These are phyloP conservation scores for Arthroderma sp. DNA, from an alignment of 2,329 filamentous ascomycete species.

Conservation along the genomic window DNA sequence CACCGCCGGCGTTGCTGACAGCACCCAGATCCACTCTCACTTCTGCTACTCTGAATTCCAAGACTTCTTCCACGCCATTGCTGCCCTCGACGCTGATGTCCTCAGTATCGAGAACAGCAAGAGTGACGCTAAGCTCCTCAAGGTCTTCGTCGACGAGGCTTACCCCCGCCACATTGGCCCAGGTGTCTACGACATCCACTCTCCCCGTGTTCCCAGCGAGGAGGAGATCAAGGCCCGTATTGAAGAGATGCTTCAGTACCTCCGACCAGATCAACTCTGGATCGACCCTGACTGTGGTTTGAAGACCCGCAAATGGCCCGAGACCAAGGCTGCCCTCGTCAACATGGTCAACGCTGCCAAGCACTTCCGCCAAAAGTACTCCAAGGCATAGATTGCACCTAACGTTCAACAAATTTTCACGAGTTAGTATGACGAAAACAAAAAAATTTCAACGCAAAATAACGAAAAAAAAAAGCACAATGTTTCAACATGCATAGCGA, in stretches of 20 bases:
- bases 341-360: conserved; percentile 99
- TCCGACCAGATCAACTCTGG: conserved; percentile 98
- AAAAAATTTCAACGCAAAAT: conserved; percentile 2
- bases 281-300: conserved; percentile 99
- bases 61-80: conserved; percentile 99
- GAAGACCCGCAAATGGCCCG: conserved; percentile 97
- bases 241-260: conserved; percentile 93
- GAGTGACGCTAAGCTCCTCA: conserved; percentile 97
- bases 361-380: conserved; percentile 83
- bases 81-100: conserved; percentile 93
- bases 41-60: conserved; percentile 99
- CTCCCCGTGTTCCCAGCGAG: conserved; percentile 89
- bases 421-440: background rate
- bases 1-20: conserved; percentile 83
- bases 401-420: background rate
- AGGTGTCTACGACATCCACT: conserved; percentile 99
- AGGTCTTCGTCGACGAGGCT: conserved; percentile 93
- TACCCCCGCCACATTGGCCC: conserved; percentile 98
- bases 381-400: conserved; percentile 39
- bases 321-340: conserved; percentile 89
- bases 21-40: conserved; percentile 98
- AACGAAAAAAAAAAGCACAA: conserved; percentile 8
- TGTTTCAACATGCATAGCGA: conserved; percentile 17
- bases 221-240: conserved; percentile 98
- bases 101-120: conserved; percentile 99